phyloP scores from a whole-genome alignment of 306 rosid species.

The Morella rubra region DNA sequence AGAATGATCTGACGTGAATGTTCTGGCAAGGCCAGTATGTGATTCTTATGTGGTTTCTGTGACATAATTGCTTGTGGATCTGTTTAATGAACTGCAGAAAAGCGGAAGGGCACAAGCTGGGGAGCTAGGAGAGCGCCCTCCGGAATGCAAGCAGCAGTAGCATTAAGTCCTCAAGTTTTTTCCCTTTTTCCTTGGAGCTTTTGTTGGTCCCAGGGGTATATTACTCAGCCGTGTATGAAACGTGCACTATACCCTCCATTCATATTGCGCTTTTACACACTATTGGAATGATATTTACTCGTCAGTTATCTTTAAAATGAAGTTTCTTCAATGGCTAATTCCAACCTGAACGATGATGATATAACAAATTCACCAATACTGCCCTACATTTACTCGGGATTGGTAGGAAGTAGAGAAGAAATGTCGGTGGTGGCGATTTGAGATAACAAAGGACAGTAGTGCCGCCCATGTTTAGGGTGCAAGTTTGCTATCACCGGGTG shows the following conservation, averaged over 20 bases:
- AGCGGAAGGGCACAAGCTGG: conserved; percentile 24
- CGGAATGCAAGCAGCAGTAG: conserved; percentile 56
- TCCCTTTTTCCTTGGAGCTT: background rate
- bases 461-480: no score
- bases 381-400: no score
- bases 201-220: conserved; percentile 7
- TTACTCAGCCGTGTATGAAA: background rate
- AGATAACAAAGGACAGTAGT: no score
- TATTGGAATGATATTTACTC: background rate
- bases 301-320: background rate
- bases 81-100: conserved; percentile 32
- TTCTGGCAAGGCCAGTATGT: background rate
- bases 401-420: no score
- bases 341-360: background rate
- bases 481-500: no score
- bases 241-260: background rate
- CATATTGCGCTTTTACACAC: background rate
- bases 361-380: background rate
- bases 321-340: background rate
- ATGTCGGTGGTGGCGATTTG: no score
- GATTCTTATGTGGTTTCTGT: background rate
- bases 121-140: conserved; percentile 43
- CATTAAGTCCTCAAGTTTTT: background rate
- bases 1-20: background rate
- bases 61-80: conserved; percentile 3